phyloP scores from a whole-genome alignment of 371 early-diverging fungal genomes.

The Syncephalastrum sp. region DNA sequence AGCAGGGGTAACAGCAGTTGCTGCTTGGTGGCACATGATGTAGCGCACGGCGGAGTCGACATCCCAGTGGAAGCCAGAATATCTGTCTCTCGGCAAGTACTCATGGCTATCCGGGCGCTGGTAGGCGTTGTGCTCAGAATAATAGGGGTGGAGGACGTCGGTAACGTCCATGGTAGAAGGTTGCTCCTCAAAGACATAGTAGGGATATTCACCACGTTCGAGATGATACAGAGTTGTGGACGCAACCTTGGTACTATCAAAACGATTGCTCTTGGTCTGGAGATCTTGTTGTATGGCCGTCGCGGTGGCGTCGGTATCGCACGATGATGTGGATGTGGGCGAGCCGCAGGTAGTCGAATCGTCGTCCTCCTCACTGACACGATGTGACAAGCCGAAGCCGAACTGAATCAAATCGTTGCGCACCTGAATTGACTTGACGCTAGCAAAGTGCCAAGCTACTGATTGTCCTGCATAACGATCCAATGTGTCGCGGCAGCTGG shows the following conservation, averaged over 20 bases:
- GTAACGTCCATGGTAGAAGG: not conserved
- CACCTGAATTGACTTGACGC: not conserved
- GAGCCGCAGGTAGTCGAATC: not conserved
- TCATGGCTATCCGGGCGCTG: slow-evolving; percentile 23
- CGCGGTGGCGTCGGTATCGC: not conserved
- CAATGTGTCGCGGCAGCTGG: slow-evolving; percentile 37
- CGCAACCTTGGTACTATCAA: not conserved
- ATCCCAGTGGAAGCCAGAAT: slow-evolving; percentile 29
- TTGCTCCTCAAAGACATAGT: not conserved
- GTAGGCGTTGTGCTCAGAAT: not conserved
- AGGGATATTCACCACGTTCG: not conserved
- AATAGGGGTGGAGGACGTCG: slow-evolving; percentile 9
- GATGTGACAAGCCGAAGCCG: slow-evolving; percentile 6
- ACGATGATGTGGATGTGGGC: not conserved
- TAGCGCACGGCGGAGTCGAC: slow-evolving; percentile 20
- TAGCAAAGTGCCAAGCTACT: slow-evolving; percentile 26
- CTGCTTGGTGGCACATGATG: too few relatives aligned
- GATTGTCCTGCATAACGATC: slow-evolving; percentile 23
- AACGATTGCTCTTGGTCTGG: not conserved
- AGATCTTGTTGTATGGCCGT: not conserved
- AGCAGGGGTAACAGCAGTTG: too few relatives aligned
- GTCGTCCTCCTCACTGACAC: too few relatives aligned
- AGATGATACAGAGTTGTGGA: too few relatives aligned
- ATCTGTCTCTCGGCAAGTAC: slow-evolving; percentile 16
- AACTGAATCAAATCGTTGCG: slow-evolving; percentile 8